Conservation (phyloP, 2,329 filamentous ascomycete genomes). For the Exserohilum turcica region DNA sequence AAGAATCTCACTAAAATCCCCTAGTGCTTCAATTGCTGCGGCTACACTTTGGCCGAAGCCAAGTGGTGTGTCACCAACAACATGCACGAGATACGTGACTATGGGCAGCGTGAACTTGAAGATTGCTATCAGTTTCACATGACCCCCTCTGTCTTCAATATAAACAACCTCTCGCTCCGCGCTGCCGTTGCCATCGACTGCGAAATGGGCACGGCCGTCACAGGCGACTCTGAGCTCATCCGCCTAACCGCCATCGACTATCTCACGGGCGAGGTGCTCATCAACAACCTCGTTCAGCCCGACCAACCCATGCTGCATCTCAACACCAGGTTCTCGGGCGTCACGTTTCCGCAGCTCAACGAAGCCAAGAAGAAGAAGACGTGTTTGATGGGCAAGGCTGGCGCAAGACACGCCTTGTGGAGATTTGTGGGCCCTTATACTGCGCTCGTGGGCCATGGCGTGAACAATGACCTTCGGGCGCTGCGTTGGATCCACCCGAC, state of each 20-base stretch:
- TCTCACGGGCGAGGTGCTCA: constrained; percentile 55
- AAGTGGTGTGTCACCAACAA: constrained; percentile 13
- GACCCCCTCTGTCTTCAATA: constrained; percentile 5
- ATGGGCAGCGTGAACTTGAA: constrained; percentile 12
- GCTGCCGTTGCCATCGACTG: constrained; percentile 57
- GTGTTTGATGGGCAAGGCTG: constrained; percentile 51
- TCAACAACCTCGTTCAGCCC: constrained; percentile 60
- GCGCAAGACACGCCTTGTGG: constrained; percentile 53
- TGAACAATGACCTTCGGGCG: constrained; percentile 50
- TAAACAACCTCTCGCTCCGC: constrained; percentile 2
- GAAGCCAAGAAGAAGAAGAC: constrained; percentile 37
- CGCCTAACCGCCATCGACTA: constrained; percentile 58
- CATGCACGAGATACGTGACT: constrained; percentile 7
- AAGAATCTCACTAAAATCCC: background rate
- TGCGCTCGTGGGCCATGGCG: constrained; percentile 56
- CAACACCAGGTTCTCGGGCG: constrained; percentile 59
- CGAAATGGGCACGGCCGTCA: constrained; percentile 58
- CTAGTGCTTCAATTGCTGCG: constrained; percentile 21
- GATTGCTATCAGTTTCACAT: constrained; percentile 14
- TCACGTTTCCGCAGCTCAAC: constrained; percentile 50
- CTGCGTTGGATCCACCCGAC: constrained; percentile 57
- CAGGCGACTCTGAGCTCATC: constrained; percentile 58
- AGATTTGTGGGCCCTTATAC: constrained; percentile 54
- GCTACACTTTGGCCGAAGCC: constrained; percentile 4
- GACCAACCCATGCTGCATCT: constrained; percentile 54